phyloP scores from a whole-genome alignment of 805 yeast genomes.

The Schizosaccharomyces cryophilus region DNA sequence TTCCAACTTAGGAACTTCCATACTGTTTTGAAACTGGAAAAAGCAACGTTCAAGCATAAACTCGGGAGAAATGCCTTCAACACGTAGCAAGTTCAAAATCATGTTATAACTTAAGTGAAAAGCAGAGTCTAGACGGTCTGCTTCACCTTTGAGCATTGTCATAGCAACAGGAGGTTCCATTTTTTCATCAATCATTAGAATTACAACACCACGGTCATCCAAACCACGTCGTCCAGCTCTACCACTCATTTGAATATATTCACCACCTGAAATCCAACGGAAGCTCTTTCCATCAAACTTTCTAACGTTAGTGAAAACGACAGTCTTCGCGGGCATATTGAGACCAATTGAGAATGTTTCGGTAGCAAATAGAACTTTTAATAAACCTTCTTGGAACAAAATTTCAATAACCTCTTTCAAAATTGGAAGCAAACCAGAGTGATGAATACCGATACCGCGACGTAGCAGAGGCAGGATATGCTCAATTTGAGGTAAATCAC shows the following conservation, averaged over 20 bases:
- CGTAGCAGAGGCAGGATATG: conserved; percentile 68
- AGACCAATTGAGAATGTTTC: conserved; percentile 96
- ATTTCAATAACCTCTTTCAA: conserved; percentile 87
- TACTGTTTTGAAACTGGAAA: conserved; percentile 81
- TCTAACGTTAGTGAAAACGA: conserved; percentile 87
- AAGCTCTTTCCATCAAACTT: conserved; percentile 96
- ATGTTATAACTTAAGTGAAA: conserved; percentile 93
- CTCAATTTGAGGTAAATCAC: conserved; percentile 81
- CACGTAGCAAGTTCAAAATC: conserved; percentile 87
- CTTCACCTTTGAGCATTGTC: conserved; percentile 98
- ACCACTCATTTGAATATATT: conserved; percentile 97
- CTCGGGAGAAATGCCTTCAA: conserved; percentile 95
- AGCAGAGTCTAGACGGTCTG: conserved; percentile 90
- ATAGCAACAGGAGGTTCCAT: conserved; percentile 99
- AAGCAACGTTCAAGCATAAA: conserved; percentile 87
- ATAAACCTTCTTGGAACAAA: conserved; percentile 83
- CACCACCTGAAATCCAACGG: conserved; percentile 99
- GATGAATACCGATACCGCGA: conserved; percentile 97
- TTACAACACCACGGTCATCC: conserved; percentile 96
- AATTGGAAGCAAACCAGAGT: conserved; percentile 83
- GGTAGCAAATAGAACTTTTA: conserved; percentile 87
- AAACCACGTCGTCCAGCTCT: conserved; percentile 99
- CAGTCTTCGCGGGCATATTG: conserved; percentile 98
- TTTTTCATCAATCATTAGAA: conserved; percentile 97
- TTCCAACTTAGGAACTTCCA: conserved; percentile 71